Evolutionary conservation across 768 basidiomycete genomes (phyloP).

Genomic region (Cyathus striatus): DNA sequence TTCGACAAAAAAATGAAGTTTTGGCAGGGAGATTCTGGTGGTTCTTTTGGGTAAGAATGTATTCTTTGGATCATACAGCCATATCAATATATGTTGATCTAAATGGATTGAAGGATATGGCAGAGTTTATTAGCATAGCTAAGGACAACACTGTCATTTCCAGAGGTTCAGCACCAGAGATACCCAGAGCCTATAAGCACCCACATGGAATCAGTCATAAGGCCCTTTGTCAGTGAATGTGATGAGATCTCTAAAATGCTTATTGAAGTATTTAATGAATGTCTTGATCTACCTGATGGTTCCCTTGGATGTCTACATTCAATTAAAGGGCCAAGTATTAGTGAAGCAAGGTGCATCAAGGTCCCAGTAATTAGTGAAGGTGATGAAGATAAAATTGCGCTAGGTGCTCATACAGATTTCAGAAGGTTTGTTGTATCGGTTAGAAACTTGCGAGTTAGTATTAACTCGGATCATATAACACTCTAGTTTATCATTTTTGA

Average conservation of each 20-base stretch:
- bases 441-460: too few species aligned
- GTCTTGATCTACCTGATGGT: slow-evolving; percentile 44
- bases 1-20: slow-evolving; percentile 49
- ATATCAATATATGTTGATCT: slow-evolving; percentile 56
- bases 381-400: slow-evolving; percentile 11
- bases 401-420: slow-evolving; percentile 67
- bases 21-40: slow-evolving; percentile 45
- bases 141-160: slow-evolving; percentile 64
- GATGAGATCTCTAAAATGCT: slow-evolving; percentile 45
- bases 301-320: slow-evolving; percentile 37
- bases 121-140: slow-evolving; percentile 58
- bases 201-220: slow-evolving; percentile 39
- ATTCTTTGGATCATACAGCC: slow-evolving; percentile 43
- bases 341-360: slow-evolving; percentile 49
- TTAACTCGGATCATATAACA: too few species aligned
- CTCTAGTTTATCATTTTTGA: slow-evolving; percentile 46
- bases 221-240: slow-evolving; percentile 49
- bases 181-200: slow-evolving; percentile 50
- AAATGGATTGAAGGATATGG: slow-evolving; percentile 48
- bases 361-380: slow-evolving; percentile 30
- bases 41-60: slow-evolving; percentile 25
- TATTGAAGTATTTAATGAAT: slow-evolving; percentile 46
- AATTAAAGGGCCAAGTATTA: slow-evolving; percentile 38
- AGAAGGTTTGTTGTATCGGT: slow-evolving; percentile 46
- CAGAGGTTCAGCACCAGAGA: slow-evolving; percentile 37